These are phyloP conservation scores for Xylariaceae sp. DNA, from an alignment of 2,329 filamentous ascomycete genomes.

Conservation along the genomic window DNA sequence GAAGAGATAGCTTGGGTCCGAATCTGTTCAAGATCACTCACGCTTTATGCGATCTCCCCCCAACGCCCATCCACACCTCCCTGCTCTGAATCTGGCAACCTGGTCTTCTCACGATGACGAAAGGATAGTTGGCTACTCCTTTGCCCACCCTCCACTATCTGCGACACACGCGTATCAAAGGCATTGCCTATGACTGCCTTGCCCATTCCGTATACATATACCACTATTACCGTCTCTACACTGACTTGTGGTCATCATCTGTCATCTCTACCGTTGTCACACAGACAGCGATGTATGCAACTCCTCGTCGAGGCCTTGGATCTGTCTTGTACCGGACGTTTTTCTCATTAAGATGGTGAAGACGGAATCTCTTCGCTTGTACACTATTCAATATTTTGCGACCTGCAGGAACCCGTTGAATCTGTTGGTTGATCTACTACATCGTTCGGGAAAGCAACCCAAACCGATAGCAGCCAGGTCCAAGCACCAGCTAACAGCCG, in stretches of 20 bases:
- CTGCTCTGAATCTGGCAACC: slow-evolving; percentile 8
- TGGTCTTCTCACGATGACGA: slow-evolving; percentile 12
- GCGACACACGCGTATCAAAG: slow-evolving; percentile 5
- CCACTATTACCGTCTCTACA: background rate
- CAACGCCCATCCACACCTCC: background rate
- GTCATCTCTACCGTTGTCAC: too few relatives aligned
- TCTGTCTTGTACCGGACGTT: background rate
- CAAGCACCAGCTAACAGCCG: background rate
- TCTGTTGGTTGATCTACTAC: slow-evolving; percentile 4
- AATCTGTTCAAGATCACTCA: slow-evolving; percentile 6
- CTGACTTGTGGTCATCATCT: background rate
- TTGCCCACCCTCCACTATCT: background rate
- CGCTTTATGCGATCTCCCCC: too few relatives aligned
- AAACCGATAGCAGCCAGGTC: background rate
- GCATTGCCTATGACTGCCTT: slow-evolving; percentile 4
- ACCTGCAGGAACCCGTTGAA: slow-evolving; percentile 5
- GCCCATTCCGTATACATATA: background rate
- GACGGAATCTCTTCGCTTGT: background rate
- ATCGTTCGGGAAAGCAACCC: too few relatives aligned
- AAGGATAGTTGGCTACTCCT: background rate
- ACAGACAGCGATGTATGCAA: too few relatives aligned
- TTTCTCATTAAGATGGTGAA: background rate
- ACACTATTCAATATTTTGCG: background rate
- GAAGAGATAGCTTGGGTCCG: slow-evolving; percentile 3
- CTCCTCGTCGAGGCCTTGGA: too few relatives aligned